Evolutionary conservation across 2,329 filamentous ascomycete genomes (phyloP), one percentile per base, ranked within the genome.

Genomic region (Phoma sp.): DNA sequence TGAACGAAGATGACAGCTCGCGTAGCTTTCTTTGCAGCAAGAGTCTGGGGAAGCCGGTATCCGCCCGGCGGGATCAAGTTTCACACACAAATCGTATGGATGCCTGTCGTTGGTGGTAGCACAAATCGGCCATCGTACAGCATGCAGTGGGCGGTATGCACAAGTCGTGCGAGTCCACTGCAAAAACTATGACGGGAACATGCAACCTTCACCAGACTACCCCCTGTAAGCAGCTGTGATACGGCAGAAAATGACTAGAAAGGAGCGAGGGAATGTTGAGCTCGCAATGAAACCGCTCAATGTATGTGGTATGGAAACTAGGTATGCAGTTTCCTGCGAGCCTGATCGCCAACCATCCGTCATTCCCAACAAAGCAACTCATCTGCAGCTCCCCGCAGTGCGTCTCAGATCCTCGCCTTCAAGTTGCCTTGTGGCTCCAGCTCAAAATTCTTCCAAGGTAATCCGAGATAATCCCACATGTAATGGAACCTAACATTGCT

Each of bases 381-480:
- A 26, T 32, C 42, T 54, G 49, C 26, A 43, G 33, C 26, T 25
- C 26, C 43, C 29, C 37, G 42, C 25, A 23, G 3, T 18, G 4
- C 23, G 23, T 21, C 17, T 42, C 58, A 74, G n/a, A 74, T 71
- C 59, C 68, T 74, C 23, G 70, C 62, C 23, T 67, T 68, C 34
- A 39, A 47, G 23, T 48, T 38, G 14, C 40, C 47, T 12, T 61
- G 56, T 45, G 83, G 42, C 37, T 59, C 66, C 48, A 86, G 65
- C 56, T 77, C 76, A 18, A 88, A 65, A 52, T 86, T 83, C 55
- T 78, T 80, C 69, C 81, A 86, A 4, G 83, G 84, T 39, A 92
- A 62, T 0, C 79, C 86, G 37, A 92, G 71, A 67, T 84, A 88
- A 53, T 83, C 78, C 75, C 87, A 92, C 62, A 93, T 82, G 63